A percentile compares a stretch with the other conserved stretches of the same genome.
Conservation (phyloP, 208 protist species). For the Crithidia acanthocephali region DNA sequence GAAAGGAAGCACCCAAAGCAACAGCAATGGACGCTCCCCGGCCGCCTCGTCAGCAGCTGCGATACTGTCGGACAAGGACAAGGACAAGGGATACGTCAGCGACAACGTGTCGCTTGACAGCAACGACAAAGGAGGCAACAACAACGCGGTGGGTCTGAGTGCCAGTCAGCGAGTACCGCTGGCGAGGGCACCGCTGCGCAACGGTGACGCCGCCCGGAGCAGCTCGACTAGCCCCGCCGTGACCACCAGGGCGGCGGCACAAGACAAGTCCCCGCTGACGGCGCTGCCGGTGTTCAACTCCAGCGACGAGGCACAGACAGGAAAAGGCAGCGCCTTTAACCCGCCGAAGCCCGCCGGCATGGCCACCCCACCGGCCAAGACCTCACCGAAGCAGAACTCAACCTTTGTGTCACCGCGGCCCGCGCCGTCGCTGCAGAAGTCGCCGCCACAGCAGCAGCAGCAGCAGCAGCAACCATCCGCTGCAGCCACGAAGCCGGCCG, state of each 20-base stretch:
- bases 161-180: neutral
- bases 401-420: neutral
- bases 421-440: neutral
- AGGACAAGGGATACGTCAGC: too few species aligned
- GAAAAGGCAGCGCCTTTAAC: neutral
- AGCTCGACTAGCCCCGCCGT: neutral
- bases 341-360: neutral
- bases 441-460: neutral
- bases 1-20: too few species aligned
- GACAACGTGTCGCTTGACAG: neutral
- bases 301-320: neutral
- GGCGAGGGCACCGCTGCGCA: neutral
- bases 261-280: neutral
- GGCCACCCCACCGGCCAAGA: neutral
- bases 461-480: neutral
- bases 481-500: neutral
- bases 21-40: neutral
- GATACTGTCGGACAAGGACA: neutral
- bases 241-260: neutral
- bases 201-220: neutral
- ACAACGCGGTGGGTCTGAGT: neutral
- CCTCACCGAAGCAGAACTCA: neutral
- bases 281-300: constrained; percentile 18
- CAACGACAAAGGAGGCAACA: neutral
- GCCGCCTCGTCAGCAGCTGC: neutral